phyloP scores from a whole-genome alignment of 768 basidiomycete species.

The Obba rivulosa region DNA sequence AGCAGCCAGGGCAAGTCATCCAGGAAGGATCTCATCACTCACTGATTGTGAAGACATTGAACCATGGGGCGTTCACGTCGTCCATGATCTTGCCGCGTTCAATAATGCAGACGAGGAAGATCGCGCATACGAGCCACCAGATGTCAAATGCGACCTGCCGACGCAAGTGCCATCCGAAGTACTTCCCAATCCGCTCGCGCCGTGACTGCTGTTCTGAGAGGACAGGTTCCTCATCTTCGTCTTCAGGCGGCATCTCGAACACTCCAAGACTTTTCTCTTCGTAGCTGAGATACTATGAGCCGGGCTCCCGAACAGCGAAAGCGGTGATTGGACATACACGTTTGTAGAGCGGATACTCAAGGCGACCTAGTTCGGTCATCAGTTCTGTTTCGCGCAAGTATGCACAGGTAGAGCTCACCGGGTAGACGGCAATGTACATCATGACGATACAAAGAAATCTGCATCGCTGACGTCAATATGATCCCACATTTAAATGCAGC shows the following conservation, averaged over 20 bases:
- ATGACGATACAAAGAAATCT: slow-evolving; percentile 69
- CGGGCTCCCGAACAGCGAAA: neutral
- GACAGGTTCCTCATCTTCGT: slow-evolving; percentile 44
- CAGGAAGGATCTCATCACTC: neutral
- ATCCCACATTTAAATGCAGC: neutral
- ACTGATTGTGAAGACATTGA: slow-evolving; percentile 47
- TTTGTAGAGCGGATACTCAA: slow-evolving; percentile 65
- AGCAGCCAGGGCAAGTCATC: neutral
- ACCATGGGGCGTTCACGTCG: slow-evolving; percentile 48
- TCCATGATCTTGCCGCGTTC: slow-evolving; percentile 57
- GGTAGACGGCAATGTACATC: slow-evolving; percentile 64
- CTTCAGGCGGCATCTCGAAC: slow-evolving; percentile 47
- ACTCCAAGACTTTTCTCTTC: slow-evolving; percentile 71
- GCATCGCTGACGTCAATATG: no score
- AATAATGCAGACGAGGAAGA: slow-evolving; percentile 69
- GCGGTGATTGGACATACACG: slow-evolving; percentile 34
- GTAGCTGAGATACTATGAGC: slow-evolving; percentile 33
- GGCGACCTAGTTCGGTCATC: slow-evolving; percentile 32
- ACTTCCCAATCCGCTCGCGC: slow-evolving; percentile 39
- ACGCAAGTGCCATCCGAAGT: slow-evolving; percentile 53
- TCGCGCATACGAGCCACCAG: slow-evolving; percentile 75
- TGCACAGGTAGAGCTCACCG: slow-evolving; percentile 6
- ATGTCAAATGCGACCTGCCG: slow-evolving; percentile 68
- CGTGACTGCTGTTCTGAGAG: slow-evolving; percentile 31
- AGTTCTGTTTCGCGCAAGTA: neutral